Percentiles rank a stretch among this genome's conserved stretches.
phyloP scores from a whole-genome alignment of 768 basidiomycete genomes.

The Daedaleopsis sinensis region DNA sequence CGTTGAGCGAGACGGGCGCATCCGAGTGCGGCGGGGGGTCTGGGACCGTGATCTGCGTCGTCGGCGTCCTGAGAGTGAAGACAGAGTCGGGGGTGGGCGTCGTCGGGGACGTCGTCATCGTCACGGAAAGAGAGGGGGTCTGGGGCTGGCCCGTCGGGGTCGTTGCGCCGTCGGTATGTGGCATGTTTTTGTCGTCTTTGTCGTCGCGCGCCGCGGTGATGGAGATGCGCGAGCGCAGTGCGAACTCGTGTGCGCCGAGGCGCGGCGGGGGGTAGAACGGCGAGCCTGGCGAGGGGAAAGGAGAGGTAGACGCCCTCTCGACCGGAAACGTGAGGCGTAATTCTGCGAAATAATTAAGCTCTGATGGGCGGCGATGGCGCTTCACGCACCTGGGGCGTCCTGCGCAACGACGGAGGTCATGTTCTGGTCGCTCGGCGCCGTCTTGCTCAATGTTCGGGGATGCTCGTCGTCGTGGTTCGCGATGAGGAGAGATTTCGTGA shows the following conservation, averaged over 20 bases:
- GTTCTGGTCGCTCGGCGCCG: not conserved
- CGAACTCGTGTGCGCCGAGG: slow-evolving; percentile 70
- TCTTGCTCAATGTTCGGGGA: slow-evolving; percentile 5
- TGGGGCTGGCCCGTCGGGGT: slow-evolving; percentile 11
- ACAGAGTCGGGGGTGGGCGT: slow-evolving; percentile 23
- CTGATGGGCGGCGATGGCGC: not conserved
- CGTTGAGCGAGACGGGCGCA: slow-evolving; percentile 10
- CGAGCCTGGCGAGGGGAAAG: slow-evolving; percentile 67
- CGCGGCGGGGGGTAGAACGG: slow-evolving; percentile 71
- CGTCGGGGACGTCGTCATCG: slow-evolving; percentile 19
- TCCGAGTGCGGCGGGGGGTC: slow-evolving; percentile 21
- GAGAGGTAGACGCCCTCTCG: slow-evolving; percentile 46
- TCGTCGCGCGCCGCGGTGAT: slow-evolving; percentile 7
- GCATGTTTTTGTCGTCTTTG: slow-evolving; percentile 3
- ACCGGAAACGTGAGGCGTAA: slow-evolving; percentile 35
- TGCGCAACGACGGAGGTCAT: slow-evolving; percentile 30
- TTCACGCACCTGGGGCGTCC: slow-evolving; percentile 25
- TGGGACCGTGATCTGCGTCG: slow-evolving; percentile 27
- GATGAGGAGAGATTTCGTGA: slow-evolving; percentile 19
- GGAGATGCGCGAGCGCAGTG: slow-evolving; percentile 35
- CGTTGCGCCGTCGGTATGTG: slow-evolving; percentile 9
- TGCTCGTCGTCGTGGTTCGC: slow-evolving; percentile 21
- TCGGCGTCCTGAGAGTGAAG: slow-evolving; percentile 21
- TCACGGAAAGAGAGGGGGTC: slow-evolving; percentile 11
- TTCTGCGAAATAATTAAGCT: slow-evolving; percentile 24